A percentile compares a stretch with the other conserved stretches of the same genome.
phyloP scores from a whole-genome alignment of 2,329 filamentous ascomycete species.

The Colletotrichum graminicola region DNA sequence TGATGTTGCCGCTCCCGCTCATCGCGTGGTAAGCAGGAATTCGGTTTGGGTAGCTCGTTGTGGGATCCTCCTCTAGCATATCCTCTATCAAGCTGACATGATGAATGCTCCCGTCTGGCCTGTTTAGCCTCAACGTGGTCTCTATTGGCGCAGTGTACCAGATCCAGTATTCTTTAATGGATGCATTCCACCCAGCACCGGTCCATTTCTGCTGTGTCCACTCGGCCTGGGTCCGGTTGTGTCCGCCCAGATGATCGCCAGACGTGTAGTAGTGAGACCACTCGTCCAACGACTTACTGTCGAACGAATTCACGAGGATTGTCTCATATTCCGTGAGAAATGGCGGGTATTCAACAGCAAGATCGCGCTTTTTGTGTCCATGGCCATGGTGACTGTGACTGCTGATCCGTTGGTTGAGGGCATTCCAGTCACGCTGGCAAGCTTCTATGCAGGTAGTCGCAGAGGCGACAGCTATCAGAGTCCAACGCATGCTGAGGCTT shows the following conservation, averaged over 20 bases:
- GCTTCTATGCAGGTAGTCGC: conserved; percentile 4
- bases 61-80: conserved; percentile 36
- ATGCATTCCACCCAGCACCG: conserved; percentile 19
- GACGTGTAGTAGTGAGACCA: conserved; percentile 37
- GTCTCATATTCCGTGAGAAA: conserved; percentile 12
- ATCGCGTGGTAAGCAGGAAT: conserved; percentile 32
- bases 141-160: conserved; percentile 34
- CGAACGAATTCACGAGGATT: conserved; percentile 33
- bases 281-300: conserved; percentile 25
- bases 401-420: conserved; percentile 15
- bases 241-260: conserved; percentile 35
- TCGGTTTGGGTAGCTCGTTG: conserved; percentile 31
- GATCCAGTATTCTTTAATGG: conserved; percentile 33
- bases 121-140: conserved; percentile 17
- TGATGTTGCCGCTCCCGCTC: conserved; percentile 33
- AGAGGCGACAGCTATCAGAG: background rate
- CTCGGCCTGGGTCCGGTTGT: conserved; percentile 27
- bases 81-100: conserved; percentile 32
- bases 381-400: conserved; percentile 18
- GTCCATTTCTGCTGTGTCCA: conserved; percentile 33
- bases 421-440: conserved; percentile 30
- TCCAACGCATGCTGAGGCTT: conserved; percentile 7
- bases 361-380: conserved; percentile 28
- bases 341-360: conserved; percentile 22
- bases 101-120: conserved; percentile 30